Evolutionary conservation across 345 rosid species (phyloP).

Genomic region (Garcia nutans): DNA sequence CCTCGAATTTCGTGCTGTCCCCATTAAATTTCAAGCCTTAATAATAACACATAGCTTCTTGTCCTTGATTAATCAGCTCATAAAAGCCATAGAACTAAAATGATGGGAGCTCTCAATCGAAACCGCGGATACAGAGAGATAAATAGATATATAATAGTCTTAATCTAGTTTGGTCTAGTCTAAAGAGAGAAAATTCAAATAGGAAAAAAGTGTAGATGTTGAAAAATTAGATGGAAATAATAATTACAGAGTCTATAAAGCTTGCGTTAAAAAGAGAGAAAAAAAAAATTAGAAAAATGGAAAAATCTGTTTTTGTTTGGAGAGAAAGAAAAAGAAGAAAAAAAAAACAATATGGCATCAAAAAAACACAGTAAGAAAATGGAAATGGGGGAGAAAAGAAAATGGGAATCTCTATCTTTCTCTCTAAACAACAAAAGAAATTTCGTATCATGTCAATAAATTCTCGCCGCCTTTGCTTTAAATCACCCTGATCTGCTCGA

Average conservation of each 20-base stretch:
- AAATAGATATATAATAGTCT: no score
- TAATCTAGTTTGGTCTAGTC: neutral
- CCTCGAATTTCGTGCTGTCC: constrained; percentile 41
- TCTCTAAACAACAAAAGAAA: neutral
- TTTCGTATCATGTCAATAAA: constrained; percentile 34
- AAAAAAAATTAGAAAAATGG: neutral
- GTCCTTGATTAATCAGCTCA: constrained; percentile 1
- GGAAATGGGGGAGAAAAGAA: neutral
- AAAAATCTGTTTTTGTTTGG: neutral
- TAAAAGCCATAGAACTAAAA: neutral
- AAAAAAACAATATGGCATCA: neutral
- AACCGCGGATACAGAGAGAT: neutral
- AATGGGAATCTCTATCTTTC: neutral
- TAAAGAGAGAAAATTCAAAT: neutral
- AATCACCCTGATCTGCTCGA: constrained; percentile 50
- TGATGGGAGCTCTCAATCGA: neutral
- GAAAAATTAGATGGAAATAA: neutral
- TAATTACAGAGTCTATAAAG: neutral
- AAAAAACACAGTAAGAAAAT: neutral
- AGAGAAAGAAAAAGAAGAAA: neutral
- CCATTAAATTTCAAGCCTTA: constrained; percentile 26
- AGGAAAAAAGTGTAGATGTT: neutral
- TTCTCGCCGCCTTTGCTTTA: constrained; percentile 79
- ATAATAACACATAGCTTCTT: constrained; percentile 7
- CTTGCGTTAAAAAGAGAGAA: neutral